Base-by-base conservation (phyloP, 768 basidiomycete species). In the Trametes villosa region DNA sequence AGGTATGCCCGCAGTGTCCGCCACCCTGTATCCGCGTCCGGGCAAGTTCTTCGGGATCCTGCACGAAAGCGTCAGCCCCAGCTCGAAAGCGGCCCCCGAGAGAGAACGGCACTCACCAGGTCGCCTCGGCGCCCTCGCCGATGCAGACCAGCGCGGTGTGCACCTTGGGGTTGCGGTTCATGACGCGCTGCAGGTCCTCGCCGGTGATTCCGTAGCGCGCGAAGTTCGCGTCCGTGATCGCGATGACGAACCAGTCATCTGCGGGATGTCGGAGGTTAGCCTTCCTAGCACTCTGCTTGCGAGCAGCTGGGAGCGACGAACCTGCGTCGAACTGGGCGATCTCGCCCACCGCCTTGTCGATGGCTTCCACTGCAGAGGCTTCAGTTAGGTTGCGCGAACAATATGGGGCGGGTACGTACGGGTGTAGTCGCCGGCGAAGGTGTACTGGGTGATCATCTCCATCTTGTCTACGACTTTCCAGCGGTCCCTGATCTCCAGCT, bases 241-340 rank as follows among this genome's bases (percentile, higher is more conserved):
- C 82, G 59, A 89, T 86, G 18, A 88, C 86, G 68, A 86, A 87
- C 84, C 85, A 87, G 59, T 88, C 86, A 64, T 89, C 86, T 85
- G 57, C 1, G 47, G 18, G 2, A 36, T n/a, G 20, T 46, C 29
- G 41, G 29, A 17, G 31, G 13, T 17, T 52, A 34, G 9, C 17
- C 38, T 18, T 22, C 40, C 15, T n/a, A n/a, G 24, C 15, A 2
- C n/a, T 30, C 20, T 31, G 22, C 5, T 27, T 45, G 24, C 47
- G 20, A 20, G 13, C 15, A 34, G 13, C 9, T n/a, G 40, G 42
- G 42, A 6, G 5, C 6, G 44, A 64, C 76, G 51, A 36, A 84
- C 85, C 85, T 24, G 84, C 86, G 65, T 88, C 87, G 59, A 78
- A 87, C 65, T 83, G 83, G 0, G 78, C 81, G 0, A 88, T 83